Evolutionary conservation across 805 yeast genomes (phyloP), one percentile per base, ranked within the genome.

Genomic region (Candida sanyiensis): DNA sequence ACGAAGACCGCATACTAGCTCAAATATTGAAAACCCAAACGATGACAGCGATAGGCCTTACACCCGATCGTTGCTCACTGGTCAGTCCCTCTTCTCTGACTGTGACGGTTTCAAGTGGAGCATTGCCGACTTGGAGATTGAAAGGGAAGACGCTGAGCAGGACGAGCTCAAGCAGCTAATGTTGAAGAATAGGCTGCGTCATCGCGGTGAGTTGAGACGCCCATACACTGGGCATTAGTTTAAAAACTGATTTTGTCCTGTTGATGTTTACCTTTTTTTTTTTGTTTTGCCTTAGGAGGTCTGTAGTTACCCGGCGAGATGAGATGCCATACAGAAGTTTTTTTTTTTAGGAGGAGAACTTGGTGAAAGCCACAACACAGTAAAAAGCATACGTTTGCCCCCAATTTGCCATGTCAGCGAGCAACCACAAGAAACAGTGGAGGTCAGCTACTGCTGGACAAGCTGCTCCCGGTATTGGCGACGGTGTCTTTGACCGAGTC

Each of bases 401-500:
- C 22, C 5, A 13, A 18, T 18, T 28, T n/a, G 6, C 18, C 12
- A 34, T 34, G 37, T 26, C 37, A 10, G 31, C n/a, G 11, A 15
- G 10, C 23, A n/a, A 8, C 18, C 21, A 34, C 5, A 34, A 25
- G 23, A 34, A 26, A 25, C 32, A 17, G n/a, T 28, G 32, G 32
- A 28, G 26, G 24, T 13, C 31, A n/a, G 9, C 18, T 13, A 13
- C 15, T 15, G 36, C 19, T 3, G 29, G 17, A 15, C 27, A n/a
- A 13, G 35, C 7, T 6, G 22, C 37, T 13, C 7, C 22, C 5
- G 18, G 20, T 15, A 9, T 22, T 6, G 42, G 30, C 2, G 21
- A 33, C 21, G 31, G 18, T 2, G 48, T 46, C 7, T 41, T 50
- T 11, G 55, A 52, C 21, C 46, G 42, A 24, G 38, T 48, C 6